Percentiles rank a stretch among this genome's conserved stretches.
phyloP scores from a whole-genome alignment of 352 stramenopile species.

The Thraustotheca clavata region DNA sequence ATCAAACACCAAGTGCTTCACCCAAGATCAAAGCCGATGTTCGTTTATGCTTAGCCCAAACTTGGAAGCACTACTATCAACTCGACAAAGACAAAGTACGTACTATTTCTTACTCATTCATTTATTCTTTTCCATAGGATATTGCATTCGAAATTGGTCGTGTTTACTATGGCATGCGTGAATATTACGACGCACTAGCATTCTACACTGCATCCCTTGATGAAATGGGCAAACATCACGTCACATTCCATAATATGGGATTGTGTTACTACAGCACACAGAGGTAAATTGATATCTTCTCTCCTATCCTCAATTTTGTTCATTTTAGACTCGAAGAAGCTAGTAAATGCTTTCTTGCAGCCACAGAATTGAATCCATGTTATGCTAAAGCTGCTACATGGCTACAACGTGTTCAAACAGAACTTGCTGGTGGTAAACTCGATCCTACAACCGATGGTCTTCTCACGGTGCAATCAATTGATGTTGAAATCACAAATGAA shows the following conservation, averaged over 20 bases:
- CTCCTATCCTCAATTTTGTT: background rate
- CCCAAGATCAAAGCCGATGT: constrained; percentile 76
- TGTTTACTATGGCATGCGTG: constrained; percentile 89
- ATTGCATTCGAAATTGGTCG: constrained; percentile 86
- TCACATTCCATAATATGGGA: constrained; percentile 95
- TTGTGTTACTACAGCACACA: constrained; percentile 90
- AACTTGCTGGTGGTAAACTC: constrained; percentile 22
- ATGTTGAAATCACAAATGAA: background rate
- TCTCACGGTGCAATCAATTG: background rate
- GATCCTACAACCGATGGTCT: background rate
- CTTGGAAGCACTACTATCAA: constrained; percentile 91
- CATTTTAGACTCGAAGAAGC: constrained; percentile 39
- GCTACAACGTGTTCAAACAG: constrained; percentile 67
- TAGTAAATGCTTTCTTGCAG: constrained; percentile 59
- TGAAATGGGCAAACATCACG: constrained; percentile 90
- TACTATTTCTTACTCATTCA: background rate
- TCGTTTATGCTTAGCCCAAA: constrained; percentile 63
- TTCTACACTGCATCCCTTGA: constrained; percentile 84
- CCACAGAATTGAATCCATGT: constrained; percentile 49
- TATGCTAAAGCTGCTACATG: constrained; percentile 76
- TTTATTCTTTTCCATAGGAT: constrained; percentile 29
- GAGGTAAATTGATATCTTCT: constrained; percentile 22
- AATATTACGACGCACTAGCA: constrained; percentile 84
- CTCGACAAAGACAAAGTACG: constrained; percentile 85
- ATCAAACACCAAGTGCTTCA: constrained; percentile 60